Conservation (phyloP, 73 alveolate species). For the Paramecium tetraurelia region DNA sequence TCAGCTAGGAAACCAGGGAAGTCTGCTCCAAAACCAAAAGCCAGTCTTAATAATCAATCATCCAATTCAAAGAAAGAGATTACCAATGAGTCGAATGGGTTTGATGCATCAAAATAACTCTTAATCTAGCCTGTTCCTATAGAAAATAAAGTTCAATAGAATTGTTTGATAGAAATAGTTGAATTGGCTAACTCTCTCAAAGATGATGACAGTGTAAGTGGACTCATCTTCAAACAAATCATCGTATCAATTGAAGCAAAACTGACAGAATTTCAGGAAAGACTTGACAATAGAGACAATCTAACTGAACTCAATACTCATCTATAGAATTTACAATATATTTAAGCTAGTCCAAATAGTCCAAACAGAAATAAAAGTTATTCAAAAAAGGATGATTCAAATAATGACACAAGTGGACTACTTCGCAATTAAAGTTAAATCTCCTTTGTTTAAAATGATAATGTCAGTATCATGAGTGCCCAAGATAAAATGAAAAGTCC, state of each 20-base stretch:
- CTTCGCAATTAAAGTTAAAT: constrained; percentile 15
- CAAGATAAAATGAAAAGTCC: not conserved
- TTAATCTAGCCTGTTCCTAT: not conserved
- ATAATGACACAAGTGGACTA: not conserved
- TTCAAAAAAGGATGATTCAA: not conserved
- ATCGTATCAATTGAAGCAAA: constrained; percentile 1
- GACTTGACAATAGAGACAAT: constrained; percentile 12
- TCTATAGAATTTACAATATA: not conserved
- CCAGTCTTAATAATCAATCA: not conserved
- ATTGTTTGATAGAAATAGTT: not conserved
- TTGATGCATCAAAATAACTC: not conserved
- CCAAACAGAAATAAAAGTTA: not conserved
- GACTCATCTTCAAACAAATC: not conserved
- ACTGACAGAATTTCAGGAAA: not conserved
- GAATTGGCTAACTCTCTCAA: not conserved
- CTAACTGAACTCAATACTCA: constrained; percentile 2
- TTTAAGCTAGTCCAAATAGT: not conserved
- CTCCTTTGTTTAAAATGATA: not conserved
- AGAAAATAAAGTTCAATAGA: not conserved
- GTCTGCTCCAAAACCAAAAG: not conserved
- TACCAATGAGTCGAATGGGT: not conserved
- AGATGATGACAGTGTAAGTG: constrained; percentile 23
- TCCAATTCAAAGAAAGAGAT: not conserved
- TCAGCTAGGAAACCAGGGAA: not conserved
- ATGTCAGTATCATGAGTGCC: not conserved